Evolutionary conservation across 78 protist genomes (phyloP).

Genomic region (Emiliania huxleyi): DNA sequence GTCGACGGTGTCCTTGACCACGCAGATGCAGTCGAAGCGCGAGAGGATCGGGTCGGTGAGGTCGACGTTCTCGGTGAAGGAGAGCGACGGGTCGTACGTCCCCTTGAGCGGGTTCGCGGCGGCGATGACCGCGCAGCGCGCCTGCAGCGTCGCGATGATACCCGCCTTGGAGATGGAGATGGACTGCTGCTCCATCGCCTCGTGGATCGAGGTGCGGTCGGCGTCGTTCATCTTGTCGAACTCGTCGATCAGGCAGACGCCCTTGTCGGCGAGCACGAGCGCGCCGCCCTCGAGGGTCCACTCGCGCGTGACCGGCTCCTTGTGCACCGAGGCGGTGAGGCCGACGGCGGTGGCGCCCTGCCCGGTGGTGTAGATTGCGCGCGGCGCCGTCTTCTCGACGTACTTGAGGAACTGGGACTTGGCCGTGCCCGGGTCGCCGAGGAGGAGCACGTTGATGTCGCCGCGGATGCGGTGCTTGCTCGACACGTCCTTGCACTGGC

Average conservation of each 20-base stretch:
- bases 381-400: conserved; percentile 91
- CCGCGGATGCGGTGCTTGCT: conserved; percentile 85
- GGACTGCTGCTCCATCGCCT: conserved; percentile 99
- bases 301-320: conserved; percentile 95
- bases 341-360: conserved; percentile 98
- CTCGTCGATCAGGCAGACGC: conserved; percentile 99
- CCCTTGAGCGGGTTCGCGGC: conserved; percentile 98
- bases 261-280: conserved; percentile 98
- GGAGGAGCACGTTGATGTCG: conserved; percentile 97
- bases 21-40: conserved; percentile 94
- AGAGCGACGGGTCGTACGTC: conserved; percentile 79
- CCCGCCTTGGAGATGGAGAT: conserved; percentile 99
- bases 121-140: conserved; percentile 97
- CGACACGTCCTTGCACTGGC: conserved; percentile 71
- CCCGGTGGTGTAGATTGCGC: conserved; percentile 98
- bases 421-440: conserved; percentile 99
- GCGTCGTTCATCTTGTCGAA: conserved; percentile 96
- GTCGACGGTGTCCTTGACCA: conserved; percentile 84
- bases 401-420: conserved; percentile 97
- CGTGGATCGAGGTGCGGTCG: conserved; percentile 97
- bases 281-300: conserved; percentile 99
- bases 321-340: conserved; percentile 96
- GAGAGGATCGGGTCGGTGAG: conserved; percentile 97
- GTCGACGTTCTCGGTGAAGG: conserved; percentile 89
- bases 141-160: conserved; percentile 93